Base-by-base conservation (phyloP, 805 yeast genomes). In the Vanderwaltozyma yarrowii region DNA sequence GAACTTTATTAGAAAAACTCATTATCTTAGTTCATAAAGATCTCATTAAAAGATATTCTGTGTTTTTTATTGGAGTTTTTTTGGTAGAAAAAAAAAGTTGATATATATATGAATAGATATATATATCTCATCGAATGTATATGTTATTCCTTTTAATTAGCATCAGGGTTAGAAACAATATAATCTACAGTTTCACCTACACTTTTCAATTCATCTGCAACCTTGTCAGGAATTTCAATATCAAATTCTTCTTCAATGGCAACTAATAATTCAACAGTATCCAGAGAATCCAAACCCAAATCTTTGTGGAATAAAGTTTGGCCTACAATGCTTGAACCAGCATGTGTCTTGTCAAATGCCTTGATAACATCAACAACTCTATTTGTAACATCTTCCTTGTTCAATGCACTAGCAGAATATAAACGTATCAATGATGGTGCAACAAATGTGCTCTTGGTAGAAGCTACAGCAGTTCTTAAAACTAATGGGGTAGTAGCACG, bases 231-330 rank as follows among this genome's bases (percentile, higher is more conserved):
- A 57, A 84, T 76, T 60, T 80, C 83, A 57, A 85, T 74, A 54
- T 84, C 86, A 48, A 80, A 80, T 61, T 80, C 88, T 71, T 88
- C 96, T 70, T 89, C 98, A 56, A 89, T 80, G 41, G 95, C 95
- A 63, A 92, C 95, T 52, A 92, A 73, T 39, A 92, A 88, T 69
- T 89, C 98, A 45, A 89, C 95, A 45, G 92, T 82, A 58, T 89
- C 98, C 49, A 89, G 73, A 9, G 95, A 84, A 64, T 89, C 98
- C 58, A 73, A 62, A 14, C 73, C 75, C 56, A 73, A 64, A 52
- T 72, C 78, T 49, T 70, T 72, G 45, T 70, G 68, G 60, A 71
- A 74, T 37, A 68, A 60, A 28, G 78, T 66, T 32, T 66, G 70
- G 13, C 45, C 36, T 18, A 52, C 44, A 33, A 62, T 49, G 30